A percentile compares a stretch with the other conserved stretches of the same genome.
These are phyloP conservation scores for Rubroboletus pulcherrimus DNA, from an alignment of 768 basidiomycete genomes.

Conservation along the genomic window DNA sequence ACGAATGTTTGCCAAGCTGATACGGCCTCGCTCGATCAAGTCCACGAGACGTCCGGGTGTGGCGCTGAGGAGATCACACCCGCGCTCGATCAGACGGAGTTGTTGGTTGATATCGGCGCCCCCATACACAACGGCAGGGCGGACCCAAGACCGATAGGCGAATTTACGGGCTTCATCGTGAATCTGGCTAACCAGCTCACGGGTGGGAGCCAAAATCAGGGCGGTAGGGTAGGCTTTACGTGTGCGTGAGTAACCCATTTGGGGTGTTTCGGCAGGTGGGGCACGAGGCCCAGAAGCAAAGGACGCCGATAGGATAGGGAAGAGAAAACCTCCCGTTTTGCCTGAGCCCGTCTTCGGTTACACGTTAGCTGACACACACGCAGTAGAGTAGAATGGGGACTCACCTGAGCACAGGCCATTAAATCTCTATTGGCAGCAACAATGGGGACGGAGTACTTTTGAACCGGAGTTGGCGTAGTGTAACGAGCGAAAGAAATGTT, in stretches of 20 bases:
- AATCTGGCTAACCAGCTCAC: conserved; percentile 98
- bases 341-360: conserved; percentile 89
- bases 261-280: conserved; percentile 53
- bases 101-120: conserved; percentile 98
- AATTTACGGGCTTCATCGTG: conserved; percentile 99
- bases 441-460: conserved; percentile 99
- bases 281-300: conserved; percentile 78
- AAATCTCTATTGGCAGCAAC: conserved; percentile 85
- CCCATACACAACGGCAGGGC: conserved; percentile 97
- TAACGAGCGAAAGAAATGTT: conserved; percentile 94
- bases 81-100: conserved; percentile 89
- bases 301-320: conserved; percentile 95
- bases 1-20: conserved; percentile 93
- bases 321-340: conserved; percentile 98
- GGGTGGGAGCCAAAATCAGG: conserved; percentile 96
- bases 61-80: conserved; percentile 94
- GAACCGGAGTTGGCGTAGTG: conserved; percentile 94
- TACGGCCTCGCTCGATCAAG: conserved; percentile 95
- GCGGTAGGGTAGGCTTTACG: conserved; percentile 96
- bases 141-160: conserved; percentile 98
- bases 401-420: conserved; percentile 92
- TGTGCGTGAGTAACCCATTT: conserved; percentile 52
- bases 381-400: conserved; percentile 19
- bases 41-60: conserved; percentile 98
- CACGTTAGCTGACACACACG: conserved; percentile 16